Conservation (phyloP, 2,329 filamentous ascomycete species). For the Hymenoscyphus occultus region DNA sequence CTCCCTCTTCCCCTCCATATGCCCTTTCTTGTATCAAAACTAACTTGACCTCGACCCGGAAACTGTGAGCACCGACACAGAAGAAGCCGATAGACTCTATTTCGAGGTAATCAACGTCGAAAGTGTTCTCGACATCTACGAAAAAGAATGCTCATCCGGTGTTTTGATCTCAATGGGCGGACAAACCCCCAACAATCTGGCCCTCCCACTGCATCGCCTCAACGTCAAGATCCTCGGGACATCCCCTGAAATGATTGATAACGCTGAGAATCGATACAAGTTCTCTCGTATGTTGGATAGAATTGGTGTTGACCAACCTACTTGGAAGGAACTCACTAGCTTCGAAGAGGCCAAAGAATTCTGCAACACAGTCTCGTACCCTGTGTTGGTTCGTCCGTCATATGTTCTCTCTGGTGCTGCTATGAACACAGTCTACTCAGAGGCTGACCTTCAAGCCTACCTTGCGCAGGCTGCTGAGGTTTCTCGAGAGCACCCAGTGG, state of each 20-base stretch:
- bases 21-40: too few species aligned
- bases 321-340: slow-evolving; percentile 96
- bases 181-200: slow-evolving; percentile 97
- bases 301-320: slow-evolving; percentile 92
- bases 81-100: slow-evolving; percentile 90
- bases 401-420: slow-evolving; percentile 96
- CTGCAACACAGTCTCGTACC: slow-evolving; percentile 85
- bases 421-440: slow-evolving; percentile 99
- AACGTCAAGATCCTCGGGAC: slow-evolving; percentile 94
- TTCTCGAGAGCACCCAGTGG: slow-evolving; percentile 91
- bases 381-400: slow-evolving; percentile 90
- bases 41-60: slow-evolving; percentile 43
- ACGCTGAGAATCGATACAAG: slow-evolving; percentile 95
- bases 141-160: slow-evolving; percentile 77
- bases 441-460: slow-evolving; percentile 86
- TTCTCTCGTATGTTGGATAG: slow-evolving; percentile 97
- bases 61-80: slow-evolving; percentile 86
- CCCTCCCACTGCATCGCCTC: slow-evolving; percentile 79
- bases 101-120: slow-evolving; percentile 95
- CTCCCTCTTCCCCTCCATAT: too few species aligned
- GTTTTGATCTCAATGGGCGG: slow-evolving; percentile 95
- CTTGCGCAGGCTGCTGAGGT: slow-evolving; percentile 89
- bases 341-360: slow-evolving; percentile 86
- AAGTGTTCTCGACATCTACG: slow-evolving; percentile 89
- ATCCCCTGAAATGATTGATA: slow-evolving; percentile 98